Evolutionary conservation across 805 yeast species (phyloP).

Genomic region (Lipomyces mesembrius): DNA sequence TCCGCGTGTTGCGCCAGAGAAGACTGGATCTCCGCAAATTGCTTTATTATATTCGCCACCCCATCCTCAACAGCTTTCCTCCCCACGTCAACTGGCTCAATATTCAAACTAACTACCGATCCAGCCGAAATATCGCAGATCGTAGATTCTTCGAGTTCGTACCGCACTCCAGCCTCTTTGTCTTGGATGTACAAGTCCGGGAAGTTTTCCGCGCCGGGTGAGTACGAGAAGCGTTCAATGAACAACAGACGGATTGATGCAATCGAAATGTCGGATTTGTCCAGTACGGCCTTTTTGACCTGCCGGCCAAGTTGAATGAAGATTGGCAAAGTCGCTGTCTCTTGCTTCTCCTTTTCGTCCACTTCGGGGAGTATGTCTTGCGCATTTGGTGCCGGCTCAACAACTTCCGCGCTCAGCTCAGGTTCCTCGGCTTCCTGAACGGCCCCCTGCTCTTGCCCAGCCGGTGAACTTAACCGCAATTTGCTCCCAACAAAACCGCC

Average conservation of each 20-base stretch:
- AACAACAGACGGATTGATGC: constrained; percentile 69
- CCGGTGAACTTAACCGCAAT: neutral
- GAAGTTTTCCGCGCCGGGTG: constrained; percentile 70
- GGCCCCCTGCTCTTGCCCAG: neutral
- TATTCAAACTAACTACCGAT: constrained; percentile 60
- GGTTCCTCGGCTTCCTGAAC: neutral
- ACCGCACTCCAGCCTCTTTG: constrained; percentile 60
- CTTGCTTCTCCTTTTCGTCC: neutral
- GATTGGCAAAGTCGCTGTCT: constrained; percentile 27
- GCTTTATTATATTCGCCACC: constrained; percentile 35
- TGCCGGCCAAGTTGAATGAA: constrained; percentile 46
- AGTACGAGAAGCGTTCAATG: constrained; percentile 84
- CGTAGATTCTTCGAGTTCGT: constrained; percentile 76
- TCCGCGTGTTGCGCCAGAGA: constrained; percentile 39
- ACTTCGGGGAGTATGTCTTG: neutral
- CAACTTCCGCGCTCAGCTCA: neutral
- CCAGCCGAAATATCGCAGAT: constrained; percentile 65
- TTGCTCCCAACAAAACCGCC: constrained; percentile 13
- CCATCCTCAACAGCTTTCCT: constrained; percentile 44
- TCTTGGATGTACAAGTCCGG: constrained; percentile 82
- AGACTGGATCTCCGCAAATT: constrained; percentile 40
- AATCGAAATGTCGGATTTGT: constrained; percentile 48
- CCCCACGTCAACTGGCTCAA: constrained; percentile 48
- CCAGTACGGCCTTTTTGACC: constrained; percentile 42
- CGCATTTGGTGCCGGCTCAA: neutral